These are phyloP conservation scores for Elongisporangium undulatum DNA, from an alignment of 352 stramenopile species.

Conservation along the genomic window DNA sequence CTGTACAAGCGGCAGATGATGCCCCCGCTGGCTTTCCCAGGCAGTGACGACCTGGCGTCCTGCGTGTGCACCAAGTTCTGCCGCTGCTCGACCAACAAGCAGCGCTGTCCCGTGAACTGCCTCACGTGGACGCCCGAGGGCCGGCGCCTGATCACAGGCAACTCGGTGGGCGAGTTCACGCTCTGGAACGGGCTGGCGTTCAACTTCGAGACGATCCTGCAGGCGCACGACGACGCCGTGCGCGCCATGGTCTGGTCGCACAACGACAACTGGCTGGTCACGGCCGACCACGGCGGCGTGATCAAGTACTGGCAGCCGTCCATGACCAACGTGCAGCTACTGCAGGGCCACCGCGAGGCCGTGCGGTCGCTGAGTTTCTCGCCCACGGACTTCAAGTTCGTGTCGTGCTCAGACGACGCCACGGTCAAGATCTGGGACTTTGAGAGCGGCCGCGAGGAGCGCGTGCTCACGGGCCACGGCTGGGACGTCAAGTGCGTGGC, in stretches of 20 bases:
- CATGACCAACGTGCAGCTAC: conserved; percentile 84
- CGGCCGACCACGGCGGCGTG: conserved; percentile 84
- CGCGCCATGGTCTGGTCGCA: conserved; percentile 90
- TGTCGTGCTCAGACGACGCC: conserved; percentile 95
- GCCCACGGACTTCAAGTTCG: conserved; percentile 97
- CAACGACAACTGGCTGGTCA: conserved; percentile 90
- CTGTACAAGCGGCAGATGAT: conserved; percentile 86
- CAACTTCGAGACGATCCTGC: conserved; percentile 97
- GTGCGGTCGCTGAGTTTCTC: conserved; percentile 96
- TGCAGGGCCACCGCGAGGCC: conserved; percentile 84
- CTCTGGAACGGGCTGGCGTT: conserved; percentile 98
- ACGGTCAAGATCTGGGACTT: conserved; percentile 94
- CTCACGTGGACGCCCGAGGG: conserved; percentile 96
- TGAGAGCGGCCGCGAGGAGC: conserved; percentile 90
- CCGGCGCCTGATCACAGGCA: conserved; percentile 93
- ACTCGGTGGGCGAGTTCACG: conserved; percentile 97
- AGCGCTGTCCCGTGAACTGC: conserved; percentile 90
- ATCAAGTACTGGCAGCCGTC: conserved; percentile 93
- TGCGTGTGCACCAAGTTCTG: conserved; percentile 88
- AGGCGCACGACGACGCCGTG: conserved; percentile 86
- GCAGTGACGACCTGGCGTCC: conserved; percentile 64
- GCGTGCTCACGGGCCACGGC: conserved; percentile 93
- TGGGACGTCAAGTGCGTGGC: conserved; percentile 98
- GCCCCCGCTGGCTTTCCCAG: conserved; percentile 52
- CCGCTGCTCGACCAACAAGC: conserved; percentile 88